These are phyloP conservation scores for Nothophoma quercina DNA, from an alignment of 2,329 filamentous ascomycete genomes.

Conservation along the genomic window DNA sequence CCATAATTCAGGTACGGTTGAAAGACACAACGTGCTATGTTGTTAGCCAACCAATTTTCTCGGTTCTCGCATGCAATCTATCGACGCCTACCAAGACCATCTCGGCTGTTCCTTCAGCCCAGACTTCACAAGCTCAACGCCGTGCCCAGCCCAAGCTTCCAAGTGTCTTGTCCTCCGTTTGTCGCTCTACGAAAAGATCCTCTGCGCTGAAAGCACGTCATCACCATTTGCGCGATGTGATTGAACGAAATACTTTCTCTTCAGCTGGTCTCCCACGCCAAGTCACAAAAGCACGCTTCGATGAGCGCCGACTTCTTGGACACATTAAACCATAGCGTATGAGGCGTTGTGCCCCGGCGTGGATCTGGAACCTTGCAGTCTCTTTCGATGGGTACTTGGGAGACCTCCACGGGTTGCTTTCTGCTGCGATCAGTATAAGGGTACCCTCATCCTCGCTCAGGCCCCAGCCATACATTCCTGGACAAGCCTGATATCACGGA, in stretches of 20 bases:
- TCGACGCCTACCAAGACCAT: conserved; percentile 27
- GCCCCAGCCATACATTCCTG: background rate
- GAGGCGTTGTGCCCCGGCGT: conserved; percentile 25
- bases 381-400: conserved; percentile 16
- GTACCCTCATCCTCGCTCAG: conserved; percentile 5
- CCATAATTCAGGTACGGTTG: conserved; percentile 3
- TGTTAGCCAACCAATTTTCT: conserved; percentile 19
- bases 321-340: conserved; percentile 25
- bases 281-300: conserved; percentile 24
- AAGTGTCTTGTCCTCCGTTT: conserved; percentile 29
- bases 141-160: conserved; percentile 28
- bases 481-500: background rate
- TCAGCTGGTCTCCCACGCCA: conserved; percentile 29
- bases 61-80: conserved; percentile 18
- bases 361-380: conserved; percentile 29
- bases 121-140: conserved; percentile 41
- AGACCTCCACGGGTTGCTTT: conserved; percentile 13
- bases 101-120: conserved; percentile 30
- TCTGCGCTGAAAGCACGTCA: conserved; percentile 30
- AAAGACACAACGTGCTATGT: conserved; percentile 1
- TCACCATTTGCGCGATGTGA: conserved; percentile 25
- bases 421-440: conserved; percentile 12
- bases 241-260: conserved; percentile 23
- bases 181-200: conserved; percentile 19
- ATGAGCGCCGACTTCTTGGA: conserved; percentile 22